Percentiles rank a stretch among this genome's conserved stretches.
Conservation (phyloP, 495 filamentous ascomycete species). For the Copromyces sp. region DNA sequence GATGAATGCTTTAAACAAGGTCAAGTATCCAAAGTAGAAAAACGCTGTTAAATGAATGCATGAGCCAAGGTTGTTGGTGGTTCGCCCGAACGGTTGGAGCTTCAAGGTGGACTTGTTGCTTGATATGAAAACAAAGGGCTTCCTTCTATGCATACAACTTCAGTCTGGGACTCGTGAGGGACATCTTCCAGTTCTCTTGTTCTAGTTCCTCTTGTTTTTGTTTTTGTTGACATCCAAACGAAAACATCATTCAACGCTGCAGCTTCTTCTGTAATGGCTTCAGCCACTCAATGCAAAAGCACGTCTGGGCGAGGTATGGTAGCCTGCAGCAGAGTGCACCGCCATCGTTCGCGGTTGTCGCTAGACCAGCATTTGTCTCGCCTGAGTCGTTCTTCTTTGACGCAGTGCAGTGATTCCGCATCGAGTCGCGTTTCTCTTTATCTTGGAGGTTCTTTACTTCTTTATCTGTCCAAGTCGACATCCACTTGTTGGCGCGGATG, state of each 20-base stretch:
- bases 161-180: not conserved
- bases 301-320: not conserved
- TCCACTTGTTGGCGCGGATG: no score
- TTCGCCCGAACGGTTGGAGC: not conserved
- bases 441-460: not conserved
- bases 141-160: not conserved
- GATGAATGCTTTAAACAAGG: not conserved
- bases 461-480: no score
- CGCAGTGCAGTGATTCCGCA: no score
- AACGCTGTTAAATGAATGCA: not conserved
- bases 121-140: not conserved
- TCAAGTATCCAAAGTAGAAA: not conserved
- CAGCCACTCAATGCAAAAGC: not conserved
- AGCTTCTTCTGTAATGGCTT: not conserved
- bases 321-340: not conserved
- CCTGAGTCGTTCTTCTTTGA: no score
- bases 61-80: not conserved
- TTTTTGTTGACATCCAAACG: not conserved
- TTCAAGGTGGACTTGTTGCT: not conserved
- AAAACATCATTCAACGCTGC: not conserved
- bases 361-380: no score
- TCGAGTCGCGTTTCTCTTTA: not conserved
- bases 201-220: not conserved
- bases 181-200: not conserved
- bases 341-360: not conserved